Conservation (phyloP, 305 asterid species). For the Fraxinus albicans region DNA sequence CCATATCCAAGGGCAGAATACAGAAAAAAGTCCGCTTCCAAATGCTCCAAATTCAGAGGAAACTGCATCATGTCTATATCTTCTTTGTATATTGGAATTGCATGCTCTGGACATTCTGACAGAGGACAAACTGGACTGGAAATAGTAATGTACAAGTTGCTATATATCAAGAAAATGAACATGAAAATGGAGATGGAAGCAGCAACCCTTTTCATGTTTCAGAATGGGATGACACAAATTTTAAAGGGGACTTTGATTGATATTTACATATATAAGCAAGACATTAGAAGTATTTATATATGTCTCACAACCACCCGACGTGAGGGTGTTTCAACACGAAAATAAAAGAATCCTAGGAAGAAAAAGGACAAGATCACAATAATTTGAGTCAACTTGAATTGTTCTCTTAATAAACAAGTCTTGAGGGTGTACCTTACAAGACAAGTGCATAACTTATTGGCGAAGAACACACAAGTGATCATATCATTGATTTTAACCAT, state of each 20-base stretch:
- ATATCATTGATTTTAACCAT: background rate
- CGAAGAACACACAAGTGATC: too few relatives aligned
- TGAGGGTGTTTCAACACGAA: background rate
- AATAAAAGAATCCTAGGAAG: background rate
- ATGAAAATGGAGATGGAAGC: background rate
- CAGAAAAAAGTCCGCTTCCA: slow-evolving; percentile 47
- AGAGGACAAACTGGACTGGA: slow-evolving; percentile 21
- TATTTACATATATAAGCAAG: background rate
- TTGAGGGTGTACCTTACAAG: background rate
- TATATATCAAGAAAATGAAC: slow-evolving; percentile 2
- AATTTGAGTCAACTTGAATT: background rate
- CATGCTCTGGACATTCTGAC: slow-evolving; percentile 11
- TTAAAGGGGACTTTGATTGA: background rate
- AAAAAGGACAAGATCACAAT: background rate
- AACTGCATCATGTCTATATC: slow-evolving; percentile 39
- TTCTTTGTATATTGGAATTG: background rate
- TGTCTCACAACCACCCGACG: background rate
- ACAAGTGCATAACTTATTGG: background rate
- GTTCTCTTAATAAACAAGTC: background rate
- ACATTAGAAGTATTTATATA: background rate
- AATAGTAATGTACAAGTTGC: background rate
- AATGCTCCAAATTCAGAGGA: slow-evolving; percentile 38
- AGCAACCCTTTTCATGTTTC: background rate
- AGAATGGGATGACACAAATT: background rate
- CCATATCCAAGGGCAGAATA: slow-evolving; percentile 38